Base-by-base conservation (phyloP, 2,329 filamentous ascomycete species). In the Periglandula ipomoeae region DNA sequence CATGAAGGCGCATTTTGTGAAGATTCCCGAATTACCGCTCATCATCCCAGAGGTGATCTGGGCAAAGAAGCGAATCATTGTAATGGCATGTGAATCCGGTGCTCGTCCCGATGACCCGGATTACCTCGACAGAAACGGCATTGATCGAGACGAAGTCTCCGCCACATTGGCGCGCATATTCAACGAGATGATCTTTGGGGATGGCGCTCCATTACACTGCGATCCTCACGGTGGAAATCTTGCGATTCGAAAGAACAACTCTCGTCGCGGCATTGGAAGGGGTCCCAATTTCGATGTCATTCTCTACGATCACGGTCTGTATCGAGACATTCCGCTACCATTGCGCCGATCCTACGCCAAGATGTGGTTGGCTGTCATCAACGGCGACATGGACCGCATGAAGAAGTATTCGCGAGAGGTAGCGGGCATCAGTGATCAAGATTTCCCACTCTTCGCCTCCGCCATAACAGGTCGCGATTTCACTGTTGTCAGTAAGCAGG, bases 171-270 rank as follows among this genome's bases (percentile, higher is more conserved):
- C 93, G 0, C 82, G 84, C 51, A 89, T 98, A 51, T 98, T 98
- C 76, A 98, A 98, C 72, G 90, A 97, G 65, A 98, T 98, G 93
- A 96, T 98, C 57, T 98, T 98, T 56, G 90, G 91, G 44, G 79
- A 84, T 46, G 78, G 84, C 51, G 91, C 91, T 0, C 89, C 93
- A 0, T 71, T 98, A 35, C 93, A 98, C 70, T 98, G 93, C 68
- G 93, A 98, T 62, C 93, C 93, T 0, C 93, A 98, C 61, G 93
- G 90, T 43, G 93, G 93, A 41, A 98, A 98, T 61, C 85, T 98
- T 48, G 90, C 93, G 20, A 89, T 98, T 52, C 83, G 90, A 38
- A 82, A 87, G 64, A 93, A 91, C 60, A 65, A 75, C 7, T 68
- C 65, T 15, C 74, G 78, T 32, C 71, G 75, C 35, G 71, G 73